A percentile compares a stretch with the other conserved stretches of the same genome.
Evolutionary conservation across 768 basidiomycete genomes (phyloP).

Genomic region (Naganishia randhawae): DNA sequence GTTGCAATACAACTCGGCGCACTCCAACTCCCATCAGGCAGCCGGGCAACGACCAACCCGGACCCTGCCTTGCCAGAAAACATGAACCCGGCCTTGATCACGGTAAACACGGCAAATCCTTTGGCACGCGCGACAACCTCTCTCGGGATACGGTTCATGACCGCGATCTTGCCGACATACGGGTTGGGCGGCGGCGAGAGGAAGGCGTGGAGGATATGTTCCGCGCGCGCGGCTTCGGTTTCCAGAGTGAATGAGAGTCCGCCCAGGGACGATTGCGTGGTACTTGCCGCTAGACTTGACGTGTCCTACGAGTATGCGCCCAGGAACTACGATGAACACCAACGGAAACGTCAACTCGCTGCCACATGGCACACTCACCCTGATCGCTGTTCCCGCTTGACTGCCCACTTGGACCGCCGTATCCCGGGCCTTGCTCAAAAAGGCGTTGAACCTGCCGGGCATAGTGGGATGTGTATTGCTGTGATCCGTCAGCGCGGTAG

Average conservation of each 20-base stretch:
- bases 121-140: slow-evolving; percentile 82
- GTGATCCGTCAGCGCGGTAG: too few species aligned
- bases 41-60: slow-evolving; percentile 83
- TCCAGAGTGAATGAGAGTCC: slow-evolving; percentile 65
- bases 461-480: too few species aligned
- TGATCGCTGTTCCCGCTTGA: slow-evolving; percentile 35
- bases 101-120: slow-evolving; percentile 91
- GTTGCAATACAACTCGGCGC: slow-evolving; percentile 97
- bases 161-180: slow-evolving; percentile 71
- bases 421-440: slow-evolving; percentile 38
- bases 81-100: slow-evolving; percentile 78
- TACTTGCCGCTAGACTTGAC: slow-evolving; percentile 12
- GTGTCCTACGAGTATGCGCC: neutral
- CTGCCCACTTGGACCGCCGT: slow-evolving; percentile 30
- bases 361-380: too few species aligned
- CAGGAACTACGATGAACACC: slow-evolving; percentile 30
- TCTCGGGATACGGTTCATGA: slow-evolving; percentile 83
- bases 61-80: slow-evolving; percentile 94
- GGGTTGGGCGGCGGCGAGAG: slow-evolving; percentile 48
- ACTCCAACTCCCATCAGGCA: slow-evolving; percentile 93
- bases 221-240: slow-evolving; percentile 89
- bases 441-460: slow-evolving; percentile 30
- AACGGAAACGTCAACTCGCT: too few species aligned
- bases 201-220: slow-evolving; percentile 83
- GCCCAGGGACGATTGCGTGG: slow-evolving; percentile 8